Conservation (phyloP, 2,329 filamentous ascomycete species). For the Torrubiella hemipterigena region DNA sequence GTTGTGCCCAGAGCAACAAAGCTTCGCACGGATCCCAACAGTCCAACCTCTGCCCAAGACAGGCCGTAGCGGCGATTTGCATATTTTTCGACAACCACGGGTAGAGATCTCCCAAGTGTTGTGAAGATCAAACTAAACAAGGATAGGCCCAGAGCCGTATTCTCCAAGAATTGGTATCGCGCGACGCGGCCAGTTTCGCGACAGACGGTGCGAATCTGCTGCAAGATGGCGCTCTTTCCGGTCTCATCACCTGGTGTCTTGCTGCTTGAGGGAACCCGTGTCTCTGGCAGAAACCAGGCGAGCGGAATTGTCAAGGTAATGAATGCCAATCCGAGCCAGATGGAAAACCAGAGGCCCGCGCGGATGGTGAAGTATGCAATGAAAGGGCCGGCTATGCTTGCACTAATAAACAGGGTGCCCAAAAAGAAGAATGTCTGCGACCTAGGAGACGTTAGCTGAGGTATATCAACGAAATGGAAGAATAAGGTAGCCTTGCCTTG, state of each 20-base stretch:
- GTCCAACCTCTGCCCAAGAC: conserved; percentile 3
- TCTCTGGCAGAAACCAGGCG: background rate
- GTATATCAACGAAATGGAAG: too few species aligned
- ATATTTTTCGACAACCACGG: conserved; percentile 1
- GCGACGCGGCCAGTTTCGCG: background rate
- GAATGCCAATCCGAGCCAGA: conserved; percentile 1
- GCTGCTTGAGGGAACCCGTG: background rate
- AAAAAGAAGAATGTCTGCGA: background rate
- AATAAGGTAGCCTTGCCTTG: conserved; percentile 1
- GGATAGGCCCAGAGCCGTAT: background rate
- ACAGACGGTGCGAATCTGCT: too few species aligned
- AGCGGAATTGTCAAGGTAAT: background rate
- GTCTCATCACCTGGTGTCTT: too few species aligned
- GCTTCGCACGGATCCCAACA: background rate
- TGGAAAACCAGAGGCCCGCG: conserved; percentile 1
- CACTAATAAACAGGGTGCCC: background rate
- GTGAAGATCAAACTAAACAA: conserved; percentile 1
- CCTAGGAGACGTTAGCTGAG: background rate
- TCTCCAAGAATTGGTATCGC: conserved; percentile 1
- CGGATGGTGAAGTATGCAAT: conserved; percentile 1
- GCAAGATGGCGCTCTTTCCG: too few species aligned
- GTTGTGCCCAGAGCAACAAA: background rate
- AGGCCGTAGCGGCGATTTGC: background rate
- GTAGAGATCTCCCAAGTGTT: background rate
- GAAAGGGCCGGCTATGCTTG: background rate